Base-by-base conservation (phyloP, 106 monocot genomes). In the Acorus gramineus region DNA sequence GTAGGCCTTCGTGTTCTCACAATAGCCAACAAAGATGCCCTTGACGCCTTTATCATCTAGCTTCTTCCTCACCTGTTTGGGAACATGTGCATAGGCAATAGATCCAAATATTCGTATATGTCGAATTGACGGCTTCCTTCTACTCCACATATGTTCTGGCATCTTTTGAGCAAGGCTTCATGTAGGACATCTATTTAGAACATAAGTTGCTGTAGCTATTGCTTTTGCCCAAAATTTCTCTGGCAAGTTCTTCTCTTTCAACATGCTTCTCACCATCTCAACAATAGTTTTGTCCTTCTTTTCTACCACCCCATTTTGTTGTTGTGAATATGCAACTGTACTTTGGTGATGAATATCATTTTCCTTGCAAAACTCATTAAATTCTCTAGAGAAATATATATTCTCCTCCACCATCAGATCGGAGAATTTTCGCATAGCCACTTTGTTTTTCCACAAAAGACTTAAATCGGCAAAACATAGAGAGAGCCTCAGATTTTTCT, bases 231-330 rank as follows among this genome's bases (percentile, higher is more conserved):
- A 65, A 47, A 64, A 65, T 2, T 3, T 11, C 3, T 14, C 50
- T 3, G 42, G 57, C 13, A 65, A 2, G 2, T 49, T 5, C 5
- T 53, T 63, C 2, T 56, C 64, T 3, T 3, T 7, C 1, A 72
- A 47, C 7, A 72, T 11, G 7, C 72, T 57, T 5, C 46, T 11
- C 2, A 10, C 50, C 64, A 65, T 65, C 4, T 72, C n/a, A n/a
- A n/a, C n/a, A n/a, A n/a, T n/a, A n/a, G n/a, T n/a, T n/a, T n/a
- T n/a, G n/a, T n/a, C n/a, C 47, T 50, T 49, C 0, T 56, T 6
- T 44, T 72, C 48, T 12, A 50, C 72, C 3, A 72, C 56, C 0
- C 49, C 49, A 42, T 72, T 72, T 11, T 72, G 72, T 43, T 72
- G 64, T 0, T 63, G 64, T 2, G 49, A 46, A 57, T 72, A 60